Evolutionary conservation across 805 yeast species (phyloP).

Genomic region (Pichia membranifaciens): DNA sequence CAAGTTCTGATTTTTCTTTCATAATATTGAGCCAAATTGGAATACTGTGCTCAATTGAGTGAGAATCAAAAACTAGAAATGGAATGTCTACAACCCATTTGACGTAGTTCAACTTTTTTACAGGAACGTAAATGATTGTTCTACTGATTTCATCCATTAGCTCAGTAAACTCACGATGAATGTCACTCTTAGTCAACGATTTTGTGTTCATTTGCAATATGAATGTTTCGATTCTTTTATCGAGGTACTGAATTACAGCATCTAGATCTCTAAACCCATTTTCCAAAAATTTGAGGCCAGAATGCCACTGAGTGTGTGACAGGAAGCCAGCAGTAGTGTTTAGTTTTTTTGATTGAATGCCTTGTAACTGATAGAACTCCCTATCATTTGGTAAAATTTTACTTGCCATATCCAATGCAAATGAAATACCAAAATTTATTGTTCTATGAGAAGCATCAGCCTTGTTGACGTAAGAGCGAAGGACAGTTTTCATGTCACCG

Average conservation of each 20-base stretch:
- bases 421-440: conserved; percentile 76
- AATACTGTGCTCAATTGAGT: conserved; percentile 56
- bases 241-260: conserved; percentile 18
- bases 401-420: conserved; percentile 88
- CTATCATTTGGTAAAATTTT: conserved; percentile 58
- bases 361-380: conserved; percentile 47
- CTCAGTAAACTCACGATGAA: conserved; percentile 32
- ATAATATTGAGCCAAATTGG: conserved; percentile 78
- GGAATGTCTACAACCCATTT: conserved; percentile 62
- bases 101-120: conserved; percentile 41
- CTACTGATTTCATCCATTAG: conserved; percentile 39
- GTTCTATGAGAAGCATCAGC: conserved; percentile 22
- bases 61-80: conserved; percentile 56
- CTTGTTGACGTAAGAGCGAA: conserved; percentile 66
- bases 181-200: not conserved
- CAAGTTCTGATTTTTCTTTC: conserved; percentile 55
- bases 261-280: conserved; percentile 34
- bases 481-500: conserved; percentile 69
- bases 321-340: conserved; percentile 66
- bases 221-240: conserved; percentile 12
- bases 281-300: conserved; percentile 6
- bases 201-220: not conserved
- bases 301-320: conserved; percentile 70
- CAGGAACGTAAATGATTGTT: conserved; percentile 33
- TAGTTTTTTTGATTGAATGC: conserved; percentile 31